Evolutionary conservation across 768 basidiomycete species (phyloP).

Genomic region (Pleurotus giganteus): DNA sequence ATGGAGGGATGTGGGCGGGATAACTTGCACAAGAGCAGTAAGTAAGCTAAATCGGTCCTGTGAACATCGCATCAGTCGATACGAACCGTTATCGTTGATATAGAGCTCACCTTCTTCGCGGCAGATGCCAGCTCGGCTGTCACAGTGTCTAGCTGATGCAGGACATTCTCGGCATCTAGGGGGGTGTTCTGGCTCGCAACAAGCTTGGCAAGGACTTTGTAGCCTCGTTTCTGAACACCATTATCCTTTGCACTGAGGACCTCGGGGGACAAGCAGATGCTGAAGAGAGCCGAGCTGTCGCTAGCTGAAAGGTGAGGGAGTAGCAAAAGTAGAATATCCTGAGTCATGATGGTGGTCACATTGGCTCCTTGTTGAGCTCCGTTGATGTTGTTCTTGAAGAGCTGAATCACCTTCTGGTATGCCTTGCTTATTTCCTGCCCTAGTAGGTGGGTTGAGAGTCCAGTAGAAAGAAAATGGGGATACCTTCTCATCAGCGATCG

Average conservation of each 20-base stretch:
- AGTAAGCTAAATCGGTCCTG: constrained; percentile 86
- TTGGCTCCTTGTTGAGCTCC: constrained; percentile 38
- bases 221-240: constrained; percentile 92
- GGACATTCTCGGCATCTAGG: constrained; percentile 52
- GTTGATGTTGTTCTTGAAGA: constrained; percentile 65
- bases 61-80: constrained; percentile 11
- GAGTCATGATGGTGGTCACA: constrained; percentile 61
- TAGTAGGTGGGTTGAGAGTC: not conserved
- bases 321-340: constrained; percentile 85
- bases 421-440: constrained; percentile 74
- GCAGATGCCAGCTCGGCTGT: constrained; percentile 69
- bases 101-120: constrained; percentile 73
- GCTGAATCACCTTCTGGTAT: constrained; percentile 70
- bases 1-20: constrained; percentile 74
- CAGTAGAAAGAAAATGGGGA: constrained; percentile 15
- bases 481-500: constrained; percentile 73
- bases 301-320: constrained; percentile 66
- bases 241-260: constrained; percentile 79
- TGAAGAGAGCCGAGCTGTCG: constrained; percentile 65
- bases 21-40: constrained; percentile 58
- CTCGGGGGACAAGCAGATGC: constrained; percentile 61
- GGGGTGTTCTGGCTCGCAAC: constrained; percentile 61
- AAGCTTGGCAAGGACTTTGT: constrained; percentile 80
- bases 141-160: constrained; percentile 65
- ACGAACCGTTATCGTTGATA: not conserved